Base-by-base conservation (phyloP, 1,284 basidiomycete genomes). In the Trametes sp. region DNA sequence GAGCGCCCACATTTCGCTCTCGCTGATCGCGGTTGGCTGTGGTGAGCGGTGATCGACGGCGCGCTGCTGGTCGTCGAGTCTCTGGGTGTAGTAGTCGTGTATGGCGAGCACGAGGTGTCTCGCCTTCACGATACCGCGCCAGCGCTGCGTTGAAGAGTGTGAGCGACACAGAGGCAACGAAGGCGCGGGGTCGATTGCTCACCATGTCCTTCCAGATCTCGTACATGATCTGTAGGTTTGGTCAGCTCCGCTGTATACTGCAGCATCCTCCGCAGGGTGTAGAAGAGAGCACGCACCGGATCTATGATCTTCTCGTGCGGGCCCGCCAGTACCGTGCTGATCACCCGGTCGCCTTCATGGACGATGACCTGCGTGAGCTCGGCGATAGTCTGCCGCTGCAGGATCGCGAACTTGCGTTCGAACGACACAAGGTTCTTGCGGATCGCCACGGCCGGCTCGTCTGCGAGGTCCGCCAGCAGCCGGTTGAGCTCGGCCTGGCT, bases 1-100 rank as follows among this genome's bases (percentile, higher is more conserved):
- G 16, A 81, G 63, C 0, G 82, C 76, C 83, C 82, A 84, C 0
- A 62, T 57, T 49, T 80, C 78, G 14, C 55, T 26, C 73, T 80
- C 80, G 26, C 73, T 72, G 10, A 64, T 61, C 1, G 11, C 42
- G 21, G 74, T 77, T 36, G 74, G 59, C 57, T 65, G 59, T 1
- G 67, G 51, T n/a, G 50, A 29, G n/a, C 33, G 41, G 42, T 56
- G 10, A 35, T 13, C 44, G 24, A 42, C n/a, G 10, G 48, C 55
- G 19, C 49, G 50, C 1, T 56, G 56, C 13, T 50, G 57, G 2
- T 64, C 61, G 10, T 64, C 67, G 14, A 58, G 54, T 29, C 70
- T 70, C 35, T 77, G 75, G 1, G 64, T 55, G 63, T 73, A 79
- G 60, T 77, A 70, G 36, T 80, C 77, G 26, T 73, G 69, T 2